Conservation (phyloP, 1,284 basidiomycete species). For the Gastroboletus turbinatus region DNA sequence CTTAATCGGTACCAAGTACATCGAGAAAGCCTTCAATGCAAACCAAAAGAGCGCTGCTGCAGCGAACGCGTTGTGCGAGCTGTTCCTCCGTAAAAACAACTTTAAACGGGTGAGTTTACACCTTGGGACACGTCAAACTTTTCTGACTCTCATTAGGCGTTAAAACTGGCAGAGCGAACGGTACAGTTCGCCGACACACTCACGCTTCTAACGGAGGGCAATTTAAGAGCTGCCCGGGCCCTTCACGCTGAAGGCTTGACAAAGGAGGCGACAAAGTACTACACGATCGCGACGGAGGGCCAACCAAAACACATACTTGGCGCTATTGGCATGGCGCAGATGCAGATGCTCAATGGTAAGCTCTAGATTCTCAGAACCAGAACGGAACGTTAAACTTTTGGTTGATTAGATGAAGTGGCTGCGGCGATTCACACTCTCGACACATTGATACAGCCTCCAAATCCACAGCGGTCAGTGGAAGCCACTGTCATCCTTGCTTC, state of each 20-base stretch:
- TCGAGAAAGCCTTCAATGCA: slow-evolving; percentile 73
- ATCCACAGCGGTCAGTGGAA: slow-evolving; percentile 68
- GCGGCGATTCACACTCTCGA: slow-evolving; percentile 88
- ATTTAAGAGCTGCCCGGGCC: slow-evolving; percentile 75
- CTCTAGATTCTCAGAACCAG: background rate
- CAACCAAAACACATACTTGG: slow-evolving; percentile 77
- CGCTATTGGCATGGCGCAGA: slow-evolving; percentile 82
- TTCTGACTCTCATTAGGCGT: slow-evolving; percentile 48
- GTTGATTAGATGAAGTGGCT: slow-evolving; percentile 62
- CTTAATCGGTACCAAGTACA: slow-evolving; percentile 60
- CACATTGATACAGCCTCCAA: slow-evolving; percentile 67
- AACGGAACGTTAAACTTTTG: background rate
- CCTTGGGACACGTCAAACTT: background rate
- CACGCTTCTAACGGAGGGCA: slow-evolving; percentile 75
- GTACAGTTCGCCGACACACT: slow-evolving; percentile 91
- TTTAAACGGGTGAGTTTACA: slow-evolving; percentile 44
- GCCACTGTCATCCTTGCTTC: slow-evolving; percentile 88
- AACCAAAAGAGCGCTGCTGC: slow-evolving; percentile 77
- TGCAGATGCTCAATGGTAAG: slow-evolving; percentile 79
- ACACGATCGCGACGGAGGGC: slow-evolving; percentile 71
- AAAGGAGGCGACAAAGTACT: slow-evolving; percentile 69
- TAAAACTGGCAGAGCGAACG: slow-evolving; percentile 90
- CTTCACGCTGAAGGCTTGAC: slow-evolving; percentile 68
- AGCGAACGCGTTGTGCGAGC: slow-evolving; percentile 74
- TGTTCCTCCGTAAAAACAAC: slow-evolving; percentile 70